Conservation (phyloP, 331 rosid genomes). For the Saraca asoca region DNA sequence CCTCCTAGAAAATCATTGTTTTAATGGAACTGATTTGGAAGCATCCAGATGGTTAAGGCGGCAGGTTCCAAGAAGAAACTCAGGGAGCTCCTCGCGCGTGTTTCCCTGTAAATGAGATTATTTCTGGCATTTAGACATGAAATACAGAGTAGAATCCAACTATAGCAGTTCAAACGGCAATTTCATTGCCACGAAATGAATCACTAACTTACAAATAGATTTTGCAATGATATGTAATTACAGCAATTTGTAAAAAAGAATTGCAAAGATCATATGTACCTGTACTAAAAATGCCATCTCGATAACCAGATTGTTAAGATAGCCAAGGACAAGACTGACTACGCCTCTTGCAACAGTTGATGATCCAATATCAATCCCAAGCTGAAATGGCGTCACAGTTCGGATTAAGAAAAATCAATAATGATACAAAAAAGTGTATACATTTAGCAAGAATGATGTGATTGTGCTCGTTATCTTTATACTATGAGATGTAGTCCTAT, state of each 20-base stretch:
- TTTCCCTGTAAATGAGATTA: conserved; percentile 68
- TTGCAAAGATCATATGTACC: conserved; percentile 48
- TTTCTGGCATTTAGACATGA: conserved; percentile 12
- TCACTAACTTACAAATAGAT: background rate
- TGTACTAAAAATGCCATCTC: conserved; percentile 95
- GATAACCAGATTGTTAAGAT: conserved; percentile 79
- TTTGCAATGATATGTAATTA: conserved; percentile 21
- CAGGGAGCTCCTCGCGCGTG: conserved; percentile 87
- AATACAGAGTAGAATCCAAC: background rate
- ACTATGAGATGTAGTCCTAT: conserved; percentile 1
- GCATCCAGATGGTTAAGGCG: conserved; percentile 88
- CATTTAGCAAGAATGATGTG: conserved; percentile 8
- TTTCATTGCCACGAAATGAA: background rate
- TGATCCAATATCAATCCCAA: conserved; percentile 75
- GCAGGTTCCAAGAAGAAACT: conserved; percentile 84
- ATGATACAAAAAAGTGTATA: conserved; percentile 28
- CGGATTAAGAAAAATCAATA: background rate
- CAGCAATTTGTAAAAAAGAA: conserved; percentile 7
- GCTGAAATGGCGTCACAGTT: conserved; percentile 44
- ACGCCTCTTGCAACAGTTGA: conserved; percentile 94
- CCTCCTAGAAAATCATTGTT: conserved; percentile 43
- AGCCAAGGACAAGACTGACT: conserved; percentile 89
- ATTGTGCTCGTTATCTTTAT: conserved; percentile 3
- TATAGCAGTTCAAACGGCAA: conserved; percentile 3
- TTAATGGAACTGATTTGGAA: conserved; percentile 58